These are phyloP conservation scores for Gastroboletus turbinatus DNA, from an alignment of 1,284 basidiomycete genomes.

Conservation along the genomic window DNA sequence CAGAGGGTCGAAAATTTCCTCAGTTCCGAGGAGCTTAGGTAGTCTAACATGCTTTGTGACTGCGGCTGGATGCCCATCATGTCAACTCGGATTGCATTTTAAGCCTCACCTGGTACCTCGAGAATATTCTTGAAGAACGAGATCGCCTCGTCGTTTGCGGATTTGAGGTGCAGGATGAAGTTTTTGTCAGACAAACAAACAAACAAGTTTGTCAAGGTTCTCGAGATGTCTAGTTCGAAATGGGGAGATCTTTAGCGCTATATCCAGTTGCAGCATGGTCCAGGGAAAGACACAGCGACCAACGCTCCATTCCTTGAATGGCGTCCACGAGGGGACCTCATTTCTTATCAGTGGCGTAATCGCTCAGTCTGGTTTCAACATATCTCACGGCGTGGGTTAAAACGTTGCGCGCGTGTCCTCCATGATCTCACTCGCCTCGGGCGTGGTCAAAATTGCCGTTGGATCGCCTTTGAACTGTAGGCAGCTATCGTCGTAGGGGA, in stretches of 20 bases:
- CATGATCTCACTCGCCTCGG: constrained; percentile 4
- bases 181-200: not conserved
- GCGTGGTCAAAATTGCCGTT: not conserved
- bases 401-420: constrained; percentile 14
- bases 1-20: constrained; percentile 14
- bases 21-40: constrained; percentile 22
- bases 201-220: not conserved
- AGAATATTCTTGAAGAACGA: not conserved
- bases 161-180: not conserved
- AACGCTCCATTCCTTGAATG: constrained; percentile 5
- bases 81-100: not conserved
- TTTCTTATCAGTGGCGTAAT: constrained; percentile 28
- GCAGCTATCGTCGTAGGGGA: not conserved
- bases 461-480: not conserved
- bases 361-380: constrained; percentile 12
- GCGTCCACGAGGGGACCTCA: constrained; percentile 31
- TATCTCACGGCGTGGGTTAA: constrained; percentile 26
- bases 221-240: not conserved
- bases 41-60: constrained; percentile 28
- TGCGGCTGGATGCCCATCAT: constrained; percentile 17
- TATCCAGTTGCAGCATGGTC: not conserved
- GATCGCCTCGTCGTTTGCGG: not conserved
- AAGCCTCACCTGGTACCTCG: constrained; percentile 2
- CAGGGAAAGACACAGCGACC: not conserved
- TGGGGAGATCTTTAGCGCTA: not conserved